Conservation (phyloP, 2,329 filamentous ascomycete species). For the Thyridium curvatum region DNA sequence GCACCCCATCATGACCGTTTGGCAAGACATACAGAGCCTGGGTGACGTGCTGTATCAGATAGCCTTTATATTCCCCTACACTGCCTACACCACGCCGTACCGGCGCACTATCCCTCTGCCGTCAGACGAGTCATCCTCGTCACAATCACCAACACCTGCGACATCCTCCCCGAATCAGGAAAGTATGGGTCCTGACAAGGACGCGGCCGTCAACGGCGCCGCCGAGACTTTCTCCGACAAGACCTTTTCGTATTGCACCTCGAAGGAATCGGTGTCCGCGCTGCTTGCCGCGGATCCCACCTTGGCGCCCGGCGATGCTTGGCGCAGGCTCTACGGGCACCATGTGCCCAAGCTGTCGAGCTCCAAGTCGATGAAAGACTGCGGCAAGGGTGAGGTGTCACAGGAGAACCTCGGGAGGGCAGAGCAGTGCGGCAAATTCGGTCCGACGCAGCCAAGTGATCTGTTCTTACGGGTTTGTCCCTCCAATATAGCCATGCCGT, state of each 20-base stretch:
- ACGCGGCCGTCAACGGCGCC: constrained; percentile 1
- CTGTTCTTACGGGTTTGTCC: constrained; percentile 54
- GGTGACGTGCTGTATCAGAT: constrained; percentile 16
- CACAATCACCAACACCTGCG: too few relatives aligned
- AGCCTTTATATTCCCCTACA: constrained; percentile 21
- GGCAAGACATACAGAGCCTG: constrained; percentile 3
- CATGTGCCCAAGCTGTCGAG: constrained; percentile 10
- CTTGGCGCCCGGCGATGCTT: constrained; percentile 45
- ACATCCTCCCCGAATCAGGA: not conserved
- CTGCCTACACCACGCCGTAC: constrained; percentile 18
- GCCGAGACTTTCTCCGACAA: constrained; percentile 30
- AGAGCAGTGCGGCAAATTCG: constrained; percentile 61
- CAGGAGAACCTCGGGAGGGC: constrained; percentile 46
- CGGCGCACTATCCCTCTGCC: constrained; percentile 8
- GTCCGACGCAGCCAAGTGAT: constrained; percentile 53
- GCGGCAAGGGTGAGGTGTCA: constrained; percentile 11
- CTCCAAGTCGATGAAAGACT: constrained; percentile 9
- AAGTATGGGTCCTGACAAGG: constrained; percentile 3
- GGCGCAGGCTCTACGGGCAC: constrained; percentile 46
- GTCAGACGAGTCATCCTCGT: too few relatives aligned
- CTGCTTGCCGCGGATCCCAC: constrained; percentile 46
- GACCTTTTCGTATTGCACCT: constrained; percentile 46
- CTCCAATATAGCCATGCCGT: not conserved
- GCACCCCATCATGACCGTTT: constrained; percentile 4
- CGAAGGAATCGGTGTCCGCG: constrained; percentile 48